Base-by-base conservation (phyloP, 768 basidiomycete species). In the Mycena albidolilacea region DNA sequence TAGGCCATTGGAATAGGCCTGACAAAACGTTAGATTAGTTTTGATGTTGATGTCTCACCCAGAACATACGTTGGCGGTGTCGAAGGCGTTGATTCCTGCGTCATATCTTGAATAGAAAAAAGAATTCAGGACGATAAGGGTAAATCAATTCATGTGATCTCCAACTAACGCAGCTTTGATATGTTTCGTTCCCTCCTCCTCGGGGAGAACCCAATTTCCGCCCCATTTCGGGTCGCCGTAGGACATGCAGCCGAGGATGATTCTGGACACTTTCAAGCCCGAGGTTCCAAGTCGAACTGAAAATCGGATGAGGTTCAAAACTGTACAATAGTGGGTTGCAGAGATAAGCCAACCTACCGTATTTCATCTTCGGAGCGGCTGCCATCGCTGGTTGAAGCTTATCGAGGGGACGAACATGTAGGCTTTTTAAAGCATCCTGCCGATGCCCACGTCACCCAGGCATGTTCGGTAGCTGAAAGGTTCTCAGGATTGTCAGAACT, bases 191-290 rank as follows among this genome's bases (percentile, higher is more conserved):
- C 84, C 83, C 55, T 84, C n/a, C n/a, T n/a, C 80, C 39, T 86
- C 83, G 9, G 71, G 73, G 4, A 83, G 72, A 6, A 85, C 79
- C 86, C 86, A 87, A 2, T 80, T 79, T 9, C 62, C 54, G 44
- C 83, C 79, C 82, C 86, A 86, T 6, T 58, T 50, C 4, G 74
- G 43, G 21, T 55, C 59, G 5, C 81, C 81, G 35, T 82, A 82
- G 41, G 61, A 57, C 79, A 80, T 79, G 48, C 74, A 76, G 14
- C 79, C 81, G 7, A 81, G 73, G 50, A 82, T 78, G 55, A 81
- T 74, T 75, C 79, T 84, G 15, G 88, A 89, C 9, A 90, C 84
- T 78, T 90, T 85, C 37, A 87, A 76, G 15, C 89, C 89, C 0
- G 85, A 87, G 46, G 82, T 83, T 21, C 89, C 89, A 21, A 86